phyloP scores from a whole-genome alignment of 2,329 filamentous ascomycete genomes.

The Endocalyx cinctus region DNA sequence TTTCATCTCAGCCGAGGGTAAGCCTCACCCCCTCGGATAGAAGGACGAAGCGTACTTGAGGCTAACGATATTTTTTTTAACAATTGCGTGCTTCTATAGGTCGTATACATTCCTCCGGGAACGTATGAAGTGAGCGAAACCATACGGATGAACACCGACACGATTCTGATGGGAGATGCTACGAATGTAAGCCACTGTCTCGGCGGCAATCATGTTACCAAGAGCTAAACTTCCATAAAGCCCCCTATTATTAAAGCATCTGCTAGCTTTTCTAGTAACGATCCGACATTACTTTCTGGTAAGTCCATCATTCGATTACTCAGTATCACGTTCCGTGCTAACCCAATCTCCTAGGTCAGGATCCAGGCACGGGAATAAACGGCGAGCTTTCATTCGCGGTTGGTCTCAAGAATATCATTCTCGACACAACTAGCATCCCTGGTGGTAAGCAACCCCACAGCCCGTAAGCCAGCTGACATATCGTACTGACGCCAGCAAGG shows the following conservation, averaged over 20 bases:
- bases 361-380: conserved; percentile 26
- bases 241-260: conserved; percentile 38
- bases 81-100: no score
- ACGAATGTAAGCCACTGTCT: conserved; percentile 34
- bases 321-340: conserved; percentile 5
- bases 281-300: conserved; percentile 31
- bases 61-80: no score
- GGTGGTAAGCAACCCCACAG: conserved; percentile 18
- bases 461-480: background rate
- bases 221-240: conserved; percentile 12
- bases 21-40: background rate
- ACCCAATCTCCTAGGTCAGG: conserved; percentile 21
- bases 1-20: conserved; percentile 38
- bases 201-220: background rate
- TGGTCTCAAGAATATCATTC: conserved; percentile 37
- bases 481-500: conserved; percentile 15
- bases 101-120: conserved; percentile 39
- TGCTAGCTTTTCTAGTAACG: conserved; percentile 27
- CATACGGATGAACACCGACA: conserved; percentile 39
- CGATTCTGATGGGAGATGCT: conserved; percentile 42
- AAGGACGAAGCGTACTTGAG: conserved; percentile 2
- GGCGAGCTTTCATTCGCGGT: conserved; percentile 40
- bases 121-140: conserved; percentile 36
- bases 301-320: conserved; percentile 1
- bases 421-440: conserved; percentile 35